Evolutionary conservation across 805 yeast species (phyloP).

Genomic region (Isabelozyma heimii): DNA sequence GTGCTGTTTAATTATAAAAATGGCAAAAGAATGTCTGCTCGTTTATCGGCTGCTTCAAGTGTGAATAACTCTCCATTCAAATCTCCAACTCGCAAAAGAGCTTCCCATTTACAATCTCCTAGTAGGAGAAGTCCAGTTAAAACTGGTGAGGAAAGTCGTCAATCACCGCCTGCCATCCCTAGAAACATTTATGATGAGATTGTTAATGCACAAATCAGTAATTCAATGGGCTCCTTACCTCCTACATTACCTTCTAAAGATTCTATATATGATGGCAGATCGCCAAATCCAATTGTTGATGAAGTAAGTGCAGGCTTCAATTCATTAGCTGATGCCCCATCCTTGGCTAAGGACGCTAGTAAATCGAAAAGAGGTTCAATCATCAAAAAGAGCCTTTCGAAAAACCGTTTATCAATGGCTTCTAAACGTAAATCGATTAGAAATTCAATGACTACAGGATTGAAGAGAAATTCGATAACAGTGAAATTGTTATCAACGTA

Average conservation of each 20-base stretch:
- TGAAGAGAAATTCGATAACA: constrained; percentile 68
- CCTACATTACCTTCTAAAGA: constrained; percentile 44
- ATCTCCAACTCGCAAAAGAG: constrained; percentile 17
- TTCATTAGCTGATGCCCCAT: constrained; percentile 27
- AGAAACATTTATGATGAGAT: constrained; percentile 44
- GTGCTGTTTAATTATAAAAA: constrained; percentile 40
- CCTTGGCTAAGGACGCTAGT: constrained; percentile 12
- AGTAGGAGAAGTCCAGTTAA: constrained; percentile 1
- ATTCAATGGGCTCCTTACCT: constrained; percentile 26
- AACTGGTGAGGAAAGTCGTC: constrained; percentile 5
- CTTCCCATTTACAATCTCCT: constrained; percentile 16
- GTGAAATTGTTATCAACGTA: constrained; percentile 68
- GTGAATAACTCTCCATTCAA: constrained; percentile 30
- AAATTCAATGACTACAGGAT: constrained; percentile 41
- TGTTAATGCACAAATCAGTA: constrained; percentile 29
- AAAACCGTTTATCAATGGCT: constrained; percentile 21
- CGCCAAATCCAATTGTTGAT: constrained; percentile 14
- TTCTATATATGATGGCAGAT: constrained; percentile 10
- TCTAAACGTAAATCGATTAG: constrained; percentile 36
- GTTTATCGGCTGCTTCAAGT: constrained; percentile 28
- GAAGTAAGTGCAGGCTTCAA: constrained; percentile 9
- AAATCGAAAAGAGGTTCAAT: constrained; percentile 27
- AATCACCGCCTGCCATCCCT: constrained; percentile 31
- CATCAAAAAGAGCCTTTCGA: constrained; percentile 18
- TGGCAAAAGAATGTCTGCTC: constrained; percentile 18